These are phyloP conservation scores for Gypsophila paniculata DNA, from an alignment of 179 eudicot species.

Conservation along the genomic window DNA sequence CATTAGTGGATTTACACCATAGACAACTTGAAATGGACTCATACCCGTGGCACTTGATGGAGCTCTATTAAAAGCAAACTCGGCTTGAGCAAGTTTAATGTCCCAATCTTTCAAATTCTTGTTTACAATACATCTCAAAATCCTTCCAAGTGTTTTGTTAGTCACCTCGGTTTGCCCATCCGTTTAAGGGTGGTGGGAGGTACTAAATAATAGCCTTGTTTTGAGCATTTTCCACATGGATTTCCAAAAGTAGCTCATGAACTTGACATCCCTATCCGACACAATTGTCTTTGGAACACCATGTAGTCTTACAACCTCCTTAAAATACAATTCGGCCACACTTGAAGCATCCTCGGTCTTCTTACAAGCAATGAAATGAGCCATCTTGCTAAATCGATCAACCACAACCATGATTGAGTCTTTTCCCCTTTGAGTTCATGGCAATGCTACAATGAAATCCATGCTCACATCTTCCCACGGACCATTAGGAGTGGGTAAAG, in stretches of 20 bases:
- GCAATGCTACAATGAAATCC: neutral
- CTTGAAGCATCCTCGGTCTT: neutral
- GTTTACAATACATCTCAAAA: no score
- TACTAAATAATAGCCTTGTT: neutral
- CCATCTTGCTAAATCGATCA: neutral
- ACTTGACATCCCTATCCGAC: neutral
- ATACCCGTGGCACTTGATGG: no score
- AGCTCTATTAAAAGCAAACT: no score
- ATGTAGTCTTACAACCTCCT: neutral
- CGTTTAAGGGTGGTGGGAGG: neutral
- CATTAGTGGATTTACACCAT: no score
- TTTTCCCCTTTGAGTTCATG: neutral
- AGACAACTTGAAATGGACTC: no score
- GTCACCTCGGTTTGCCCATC: no score
- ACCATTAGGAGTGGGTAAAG: neutral
- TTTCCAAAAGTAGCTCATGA: neutral
- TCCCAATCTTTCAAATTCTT: no score
- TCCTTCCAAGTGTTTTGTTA: no score
- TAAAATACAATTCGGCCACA: neutral
- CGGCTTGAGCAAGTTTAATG: no score
- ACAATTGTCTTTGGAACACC: neutral
- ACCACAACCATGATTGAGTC: neutral
- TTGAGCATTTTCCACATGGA: neutral
- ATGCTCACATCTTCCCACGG: constrained; percentile 1
- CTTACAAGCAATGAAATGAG: neutral